Percentiles rank a stretch among this genome's conserved stretches.
phyloP scores from a whole-genome alignment of 2,329 filamentous ascomycete genomes.

The Colletotrichum brevisporum region DNA sequence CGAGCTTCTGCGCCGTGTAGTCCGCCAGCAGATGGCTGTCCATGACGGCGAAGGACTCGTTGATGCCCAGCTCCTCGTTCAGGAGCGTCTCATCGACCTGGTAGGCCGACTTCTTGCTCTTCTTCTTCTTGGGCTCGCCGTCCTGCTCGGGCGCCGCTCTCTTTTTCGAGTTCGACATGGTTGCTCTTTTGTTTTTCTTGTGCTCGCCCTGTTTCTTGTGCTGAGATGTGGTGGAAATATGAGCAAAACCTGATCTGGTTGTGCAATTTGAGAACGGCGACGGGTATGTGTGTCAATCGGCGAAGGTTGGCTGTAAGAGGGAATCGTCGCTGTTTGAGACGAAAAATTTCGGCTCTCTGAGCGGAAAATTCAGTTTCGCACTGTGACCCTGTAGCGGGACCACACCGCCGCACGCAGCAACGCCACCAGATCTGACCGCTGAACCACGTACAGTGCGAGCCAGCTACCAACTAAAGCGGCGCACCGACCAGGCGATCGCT shows the following conservation, averaged over 20 bases:
- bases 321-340: constrained; percentile 14
- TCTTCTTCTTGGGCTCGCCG: constrained; percentile 59
- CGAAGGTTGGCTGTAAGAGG: constrained; percentile 15
- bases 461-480: background rate
- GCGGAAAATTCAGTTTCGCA: constrained; percentile 29
- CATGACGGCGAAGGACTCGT: constrained; percentile 85
- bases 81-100: constrained; percentile 69
- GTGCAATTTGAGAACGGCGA: background rate
- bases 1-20: constrained; percentile 84
- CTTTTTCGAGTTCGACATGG: constrained; percentile 66
- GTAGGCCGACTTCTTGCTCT: constrained; percentile 71
- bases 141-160: constrained; percentile 67
- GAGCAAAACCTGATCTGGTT: background rate
- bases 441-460: constrained; percentile 20
- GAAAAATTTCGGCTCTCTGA: constrained; percentile 29
- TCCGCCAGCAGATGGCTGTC: constrained; percentile 88
- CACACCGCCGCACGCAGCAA: background rate
- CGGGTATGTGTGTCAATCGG: background rate
- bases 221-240: too few species aligned
- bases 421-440: background rate
- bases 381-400: constrained; percentile 8
- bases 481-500: background rate
- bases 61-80: constrained; percentile 81
- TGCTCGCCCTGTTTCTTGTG: too few species aligned
- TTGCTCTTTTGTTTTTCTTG: background rate